Evolutionary conservation across 2,329 filamentous ascomycete genomes (phyloP).

Genomic region (Ophiostoma novo-ulmi): DNA sequence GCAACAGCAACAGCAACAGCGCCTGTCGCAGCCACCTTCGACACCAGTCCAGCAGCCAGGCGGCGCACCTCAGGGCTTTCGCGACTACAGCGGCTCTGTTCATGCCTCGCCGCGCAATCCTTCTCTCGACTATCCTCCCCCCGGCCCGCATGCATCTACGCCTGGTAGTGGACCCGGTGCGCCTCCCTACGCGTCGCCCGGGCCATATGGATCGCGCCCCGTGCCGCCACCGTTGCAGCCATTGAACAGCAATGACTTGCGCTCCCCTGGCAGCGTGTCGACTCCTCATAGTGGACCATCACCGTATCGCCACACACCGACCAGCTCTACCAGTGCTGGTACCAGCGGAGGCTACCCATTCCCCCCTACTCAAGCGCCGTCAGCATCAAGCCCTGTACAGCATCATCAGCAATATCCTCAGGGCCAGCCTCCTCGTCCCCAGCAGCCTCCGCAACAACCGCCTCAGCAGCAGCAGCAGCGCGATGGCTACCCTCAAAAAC

Average conservation of each 20-base stretch:
- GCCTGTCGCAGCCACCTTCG: conserved; percentile 27
- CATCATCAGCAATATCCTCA: conserved; percentile 45
- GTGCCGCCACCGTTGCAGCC: conserved; percentile 46
- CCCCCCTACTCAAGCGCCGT: conserved; percentile 41
- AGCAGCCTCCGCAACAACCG: conserved; percentile 30
- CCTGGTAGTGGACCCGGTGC: conserved; percentile 36
- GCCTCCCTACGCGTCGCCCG: conserved; percentile 32
- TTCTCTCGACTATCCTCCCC: conserved; percentile 39
- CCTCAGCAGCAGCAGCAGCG: conserved; percentile 25
- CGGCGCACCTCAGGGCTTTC: conserved; percentile 44
- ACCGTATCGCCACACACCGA: conserved; percentile 48
- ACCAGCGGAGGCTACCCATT: conserved; percentile 47
- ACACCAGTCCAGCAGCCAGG: conserved; percentile 38
- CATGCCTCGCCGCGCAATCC: conserved; percentile 48
- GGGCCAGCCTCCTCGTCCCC: conserved; percentile 35
- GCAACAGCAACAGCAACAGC: conserved; percentile 29
- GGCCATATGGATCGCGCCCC: conserved; percentile 42
- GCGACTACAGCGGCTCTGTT: conserved; percentile 45
- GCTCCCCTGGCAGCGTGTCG: conserved; percentile 46
- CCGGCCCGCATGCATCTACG: conserved; percentile 28
- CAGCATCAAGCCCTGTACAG: conserved; percentile 46
- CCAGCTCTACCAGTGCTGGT: conserved; percentile 39
- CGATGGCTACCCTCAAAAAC: conserved; percentile 43
- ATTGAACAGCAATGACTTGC: conserved; percentile 42
- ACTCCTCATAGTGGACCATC: conserved; percentile 39